These are phyloP conservation scores for Xylaria arbuscula DNA, from an alignment of 2,329 filamentous ascomycete genomes.

Conservation along the genomic window DNA sequence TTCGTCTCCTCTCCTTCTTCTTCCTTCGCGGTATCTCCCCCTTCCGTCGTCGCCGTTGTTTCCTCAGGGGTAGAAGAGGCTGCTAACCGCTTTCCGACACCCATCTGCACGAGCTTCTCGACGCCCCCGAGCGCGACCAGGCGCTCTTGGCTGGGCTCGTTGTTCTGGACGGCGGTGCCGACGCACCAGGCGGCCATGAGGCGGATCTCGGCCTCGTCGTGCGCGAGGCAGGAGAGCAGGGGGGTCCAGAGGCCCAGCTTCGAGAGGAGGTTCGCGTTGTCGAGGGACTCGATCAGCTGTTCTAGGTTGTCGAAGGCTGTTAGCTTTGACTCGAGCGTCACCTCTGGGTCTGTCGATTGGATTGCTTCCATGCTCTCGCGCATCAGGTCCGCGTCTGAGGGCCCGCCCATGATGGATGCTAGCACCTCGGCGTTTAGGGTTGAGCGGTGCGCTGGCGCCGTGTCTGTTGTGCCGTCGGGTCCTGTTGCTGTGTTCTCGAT, in stretches of 20 bases:
- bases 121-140: constrained; percentile 73
- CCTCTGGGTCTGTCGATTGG: constrained; percentile 67
- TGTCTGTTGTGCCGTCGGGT: constrained; percentile 49
- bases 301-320: constrained; percentile 95
- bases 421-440: constrained; percentile 76
- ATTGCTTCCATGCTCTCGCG: constrained; percentile 83
- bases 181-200: constrained; percentile 94
- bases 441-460: constrained; percentile 48
- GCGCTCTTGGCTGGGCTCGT: constrained; percentile 83
- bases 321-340: constrained; percentile 79
- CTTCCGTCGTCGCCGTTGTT: constrained; percentile 11
- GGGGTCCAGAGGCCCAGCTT: constrained; percentile 84
- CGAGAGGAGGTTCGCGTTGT: constrained; percentile 96
- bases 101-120: constrained; percentile 74
- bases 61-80: neutral
- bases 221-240: constrained; percentile 75
- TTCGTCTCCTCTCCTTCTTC: constrained; percentile 29
- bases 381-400: constrained; percentile 94
- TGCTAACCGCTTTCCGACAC: constrained; percentile 48
- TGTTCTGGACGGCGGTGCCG: constrained; percentile 96
- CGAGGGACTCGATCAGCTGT: constrained; percentile 88
- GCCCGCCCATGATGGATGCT: constrained; percentile 80
- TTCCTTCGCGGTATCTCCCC: constrained; percentile 17
- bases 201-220: constrained; percentile 77
- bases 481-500: constrained; percentile 59